Evolutionary conservation across 1,284 basidiomycete species (phyloP), one percentile per base, ranked within the genome.

Genomic region (Schizophyllum amplum): DNA sequence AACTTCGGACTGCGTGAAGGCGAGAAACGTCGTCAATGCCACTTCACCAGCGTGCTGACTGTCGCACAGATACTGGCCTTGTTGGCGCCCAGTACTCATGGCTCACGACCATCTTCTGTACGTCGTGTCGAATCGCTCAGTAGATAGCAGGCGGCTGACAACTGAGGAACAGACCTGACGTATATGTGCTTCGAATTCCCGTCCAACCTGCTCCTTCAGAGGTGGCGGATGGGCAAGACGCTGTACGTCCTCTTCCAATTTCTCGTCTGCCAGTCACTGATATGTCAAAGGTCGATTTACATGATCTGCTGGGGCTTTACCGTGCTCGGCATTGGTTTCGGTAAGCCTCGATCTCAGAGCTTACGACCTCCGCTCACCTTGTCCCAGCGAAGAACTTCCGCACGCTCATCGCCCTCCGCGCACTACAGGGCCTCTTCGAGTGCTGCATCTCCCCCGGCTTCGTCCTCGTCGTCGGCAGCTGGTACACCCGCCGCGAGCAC

Each of bases 401-500:
- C 22, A 57, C 60, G 15, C 57, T 62, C 20, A 49, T 61, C 17
- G 55, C 47, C 48, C 56, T 62, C 4, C 61, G 62, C n/a, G 62
- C 59, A 1, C 59, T 62, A n/a, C 62, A 63, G 51, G 62, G 62
- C 24, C 53, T 63, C 15, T 60, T 60, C 24, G 59, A 63, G 52
- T 63, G 62, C 47, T 60, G 59, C 55, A 63, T 63, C 49, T 56
- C 54, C 53, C 62, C 62, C 5, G 61, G 62, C 26, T 63, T 63
- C 55, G 56, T 63, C 24, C 59, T 63, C n/a, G 56, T 63, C 22
- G 51, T 60, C 33, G 59, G 62, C 2, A 62, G 57, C 21, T 62
- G 61, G 60, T 63, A 61, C 26, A 58, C 53, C 22, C 51, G 57
- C 15, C 20, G 26, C 15, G 62, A 63, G 47, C 62, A 63, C 48